Percentiles rank a stretch among this genome's conserved stretches.
phyloP scores from a whole-genome alignment of 2,329 filamentous ascomycete genomes.

The Dactylellina leptospora region DNA sequence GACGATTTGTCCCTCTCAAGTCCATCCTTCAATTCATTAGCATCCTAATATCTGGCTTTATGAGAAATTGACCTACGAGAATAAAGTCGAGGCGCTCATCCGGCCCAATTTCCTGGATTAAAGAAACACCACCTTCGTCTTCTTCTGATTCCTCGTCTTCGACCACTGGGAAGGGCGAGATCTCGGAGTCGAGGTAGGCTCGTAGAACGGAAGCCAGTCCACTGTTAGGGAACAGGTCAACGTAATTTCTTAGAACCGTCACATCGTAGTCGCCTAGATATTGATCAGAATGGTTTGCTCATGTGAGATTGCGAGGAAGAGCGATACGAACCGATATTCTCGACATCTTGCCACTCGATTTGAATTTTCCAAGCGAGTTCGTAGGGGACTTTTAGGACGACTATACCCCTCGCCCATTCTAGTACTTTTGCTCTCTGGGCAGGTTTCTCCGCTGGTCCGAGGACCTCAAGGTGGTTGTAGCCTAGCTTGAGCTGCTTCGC shows the following conservation, averaged over 20 bases:
- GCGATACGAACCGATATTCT: conserved; percentile 65
- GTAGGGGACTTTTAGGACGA: conserved; percentile 92
- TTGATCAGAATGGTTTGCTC: conserved; percentile 14
- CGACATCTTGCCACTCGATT: conserved; percentile 85
- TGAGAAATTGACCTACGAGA: conserved; percentile 54
- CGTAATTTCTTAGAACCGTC: conserved; percentile 80
- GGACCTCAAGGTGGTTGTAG: conserved; percentile 77
- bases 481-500: conserved; percentile 86
- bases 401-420: conserved; percentile 86
- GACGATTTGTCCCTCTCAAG: conserved; percentile 68
- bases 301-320: neutral
- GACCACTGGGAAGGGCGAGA: conserved; percentile 77
- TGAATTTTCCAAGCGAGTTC: conserved; percentile 89
- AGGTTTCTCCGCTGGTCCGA: conserved; percentile 73
- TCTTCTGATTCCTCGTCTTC: conserved; percentile 59
- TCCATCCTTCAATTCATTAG: conserved; percentile 60
- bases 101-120: conserved; percentile 69
- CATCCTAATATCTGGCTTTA: neutral
- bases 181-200: conserved; percentile 80
- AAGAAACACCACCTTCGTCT: conserved; percentile 67
- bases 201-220: conserved; percentile 83
- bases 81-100: conserved; percentile 56
- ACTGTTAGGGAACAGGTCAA: conserved; percentile 81
- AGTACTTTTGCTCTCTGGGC: conserved; percentile 76
- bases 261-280: conserved; percentile 73